Evolutionary conservation across 306 rosid species (phyloP).

Genomic region (Cicer bijugum): DNA sequence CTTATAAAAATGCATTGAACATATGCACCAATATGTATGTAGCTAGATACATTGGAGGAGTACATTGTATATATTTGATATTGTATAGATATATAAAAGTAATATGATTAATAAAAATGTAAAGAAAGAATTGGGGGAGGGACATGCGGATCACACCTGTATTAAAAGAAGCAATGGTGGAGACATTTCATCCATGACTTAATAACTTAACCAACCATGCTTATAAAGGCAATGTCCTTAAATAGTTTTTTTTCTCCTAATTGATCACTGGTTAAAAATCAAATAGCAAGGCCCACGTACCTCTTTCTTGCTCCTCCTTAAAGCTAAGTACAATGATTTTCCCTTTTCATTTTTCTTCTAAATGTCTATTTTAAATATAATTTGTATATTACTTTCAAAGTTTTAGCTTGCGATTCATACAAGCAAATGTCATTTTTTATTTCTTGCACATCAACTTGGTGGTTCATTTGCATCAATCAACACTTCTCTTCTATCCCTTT

Average conservation of each 20-base stretch:
- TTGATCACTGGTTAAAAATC: slow-evolving; percentile 47
- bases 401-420: slow-evolving; percentile 93
- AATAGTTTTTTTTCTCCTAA: slow-evolving; percentile 31
- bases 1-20: neutral
- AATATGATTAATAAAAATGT: neutral
- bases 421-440: slow-evolving; percentile 76
- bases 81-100: neutral
- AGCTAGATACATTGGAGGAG: neutral
- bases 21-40: neutral
- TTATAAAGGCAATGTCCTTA: slow-evolving; percentile 60
- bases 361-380: slow-evolving; percentile 58
- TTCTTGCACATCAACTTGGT: slow-evolving; percentile 78
- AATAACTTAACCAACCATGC: slow-evolving; percentile 81
- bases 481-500: slow-evolving; percentile 49
- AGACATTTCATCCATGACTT: slow-evolving; percentile 95
- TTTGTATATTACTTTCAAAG: slow-evolving; percentile 68
- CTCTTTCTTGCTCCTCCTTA: slow-evolving; percentile 89
- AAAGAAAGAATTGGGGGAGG: slow-evolving; percentile 19
- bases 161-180: slow-evolving; percentile 51
- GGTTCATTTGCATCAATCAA: slow-evolving; percentile 78
- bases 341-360: slow-evolving; percentile 54
- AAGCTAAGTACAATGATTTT: slow-evolving; percentile 81
- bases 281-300: slow-evolving; percentile 62
- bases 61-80: neutral
- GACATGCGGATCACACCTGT: slow-evolving; percentile 23